Base-by-base conservation (phyloP, 192 early-diverging fungal species). In the Backusella macrospora region DNA sequence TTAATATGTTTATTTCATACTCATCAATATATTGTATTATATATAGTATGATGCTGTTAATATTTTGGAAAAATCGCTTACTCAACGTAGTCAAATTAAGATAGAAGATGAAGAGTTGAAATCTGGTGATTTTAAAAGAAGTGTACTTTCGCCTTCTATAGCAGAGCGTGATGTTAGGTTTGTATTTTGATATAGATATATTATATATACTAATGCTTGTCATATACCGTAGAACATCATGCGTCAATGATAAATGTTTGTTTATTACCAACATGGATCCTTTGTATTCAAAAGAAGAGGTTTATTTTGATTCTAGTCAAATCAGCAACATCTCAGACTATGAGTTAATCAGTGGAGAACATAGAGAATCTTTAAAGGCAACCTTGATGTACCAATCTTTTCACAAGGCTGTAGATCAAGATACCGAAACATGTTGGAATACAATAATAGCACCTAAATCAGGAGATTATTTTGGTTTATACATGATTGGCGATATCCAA, bases 201-300 rank as follows among this genome's bases (percentile, higher is more conserved):
- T 8, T n/a, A 21, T 52, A 34, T 34, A 34, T 34, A 34, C 49
- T 52, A 52, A 52, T 0, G 18, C 10, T 7, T 2, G 5, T 52
- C 1, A n/a, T 39, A 65, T 9, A 65, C 0, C 2, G 29, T 18
- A 86, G 85, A 68, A 72, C 87, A 10, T 81, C 85, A 10, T 88
- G 87, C 55, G 59, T 68, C 64, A 86, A 88, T 62, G 87, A 88
- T 76, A 85, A 81, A 72, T 88, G 87, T 42, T 73, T 88, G 42
- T 88, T 88, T 42, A 72, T 78, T 42, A 88, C 87, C 8, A 85
- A 77, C 46, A 76, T 86, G 15, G 83, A 86, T 39, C 80, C 87
- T 26, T 85, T 86, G 49, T 85, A 85, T 21, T 29, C 65, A 55
- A 80, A 82, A 40, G 76, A 73, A 44, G 69, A 64, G 4, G 77